phyloP scores from a whole-genome alignment of 495 filamentous ascomycete species.

The Penicillium verhagenii region DNA sequence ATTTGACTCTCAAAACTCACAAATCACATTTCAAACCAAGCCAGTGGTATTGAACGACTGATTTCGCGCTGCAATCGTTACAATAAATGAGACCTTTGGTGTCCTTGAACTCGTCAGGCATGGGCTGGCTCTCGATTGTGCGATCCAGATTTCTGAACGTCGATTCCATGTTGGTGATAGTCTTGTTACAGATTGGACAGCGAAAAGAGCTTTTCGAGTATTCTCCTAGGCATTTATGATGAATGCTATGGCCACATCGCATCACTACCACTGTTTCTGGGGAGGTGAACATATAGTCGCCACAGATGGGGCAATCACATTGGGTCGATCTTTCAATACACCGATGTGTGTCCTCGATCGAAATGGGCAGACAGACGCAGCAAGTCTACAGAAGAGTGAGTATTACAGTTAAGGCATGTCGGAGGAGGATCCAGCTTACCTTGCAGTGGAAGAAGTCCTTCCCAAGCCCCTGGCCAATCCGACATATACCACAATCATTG shows the following conservation, averaged over 20 bases:
- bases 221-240: slow-evolving; percentile 78
- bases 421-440: slow-evolving; percentile 49
- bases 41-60: slow-evolving; percentile 88
- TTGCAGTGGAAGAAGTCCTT: slow-evolving; percentile 99
- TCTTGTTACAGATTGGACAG: slow-evolving; percentile 92
- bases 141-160: slow-evolving; percentile 88
- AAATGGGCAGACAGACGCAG: slow-evolving; percentile 85
- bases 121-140: slow-evolving; percentile 83
- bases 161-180: slow-evolving; percentile 93
- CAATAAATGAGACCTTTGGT: slow-evolving; percentile 82
- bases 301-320: slow-evolving; percentile 97
- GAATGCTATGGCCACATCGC: slow-evolving; percentile 94
- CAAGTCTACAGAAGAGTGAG: slow-evolving; percentile 61
- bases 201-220: slow-evolving; percentile 86
- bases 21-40: slow-evolving; percentile 85
- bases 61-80: slow-evolving; percentile 91
- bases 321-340: slow-evolving; percentile 94
- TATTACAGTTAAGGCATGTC: neutral
- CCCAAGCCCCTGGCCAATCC: slow-evolving; percentile 85
- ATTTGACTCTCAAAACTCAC: slow-evolving; percentile 31
- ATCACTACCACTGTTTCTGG: slow-evolving; percentile 86
- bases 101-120: slow-evolving; percentile 79
- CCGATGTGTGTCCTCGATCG: slow-evolving; percentile 75
- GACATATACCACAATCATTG: slow-evolving; percentile 92
- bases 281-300: slow-evolving; percentile 97